phyloP scores from a whole-genome alignment of 108 stramenopile species.

The Hondaea fermentalgiana region DNA sequence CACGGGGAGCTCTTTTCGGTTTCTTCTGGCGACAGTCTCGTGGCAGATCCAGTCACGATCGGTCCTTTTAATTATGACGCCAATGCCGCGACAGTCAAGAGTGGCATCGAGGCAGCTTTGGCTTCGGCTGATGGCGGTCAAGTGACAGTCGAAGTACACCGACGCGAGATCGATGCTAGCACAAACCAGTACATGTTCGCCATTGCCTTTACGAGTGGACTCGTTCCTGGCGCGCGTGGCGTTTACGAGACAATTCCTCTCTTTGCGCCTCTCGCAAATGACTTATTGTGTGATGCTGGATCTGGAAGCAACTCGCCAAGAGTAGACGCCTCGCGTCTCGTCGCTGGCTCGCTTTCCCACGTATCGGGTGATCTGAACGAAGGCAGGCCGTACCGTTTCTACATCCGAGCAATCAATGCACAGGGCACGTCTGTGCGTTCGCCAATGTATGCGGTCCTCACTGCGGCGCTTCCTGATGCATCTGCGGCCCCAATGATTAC shows the following conservation, averaged over 20 bases:
- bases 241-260: background rate
- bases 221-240: background rate
- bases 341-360: conserved; percentile 17
- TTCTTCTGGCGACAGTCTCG: background rate
- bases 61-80: background rate
- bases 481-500: conserved; percentile 34
- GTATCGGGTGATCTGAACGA: conserved; percentile 33
- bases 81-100: background rate
- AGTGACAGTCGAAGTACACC: background rate
- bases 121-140: background rate
- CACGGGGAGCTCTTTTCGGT: background rate
- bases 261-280: background rate
- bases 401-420: conserved; percentile 60
- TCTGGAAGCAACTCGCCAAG: background rate
- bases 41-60: background rate
- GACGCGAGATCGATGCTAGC: background rate
- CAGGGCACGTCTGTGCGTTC: conserved; percentile 53
- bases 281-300: background rate
- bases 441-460: conserved; percentile 55
- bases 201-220: background rate
- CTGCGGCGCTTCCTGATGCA: conserved; percentile 34
- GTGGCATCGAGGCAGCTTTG: background rate
- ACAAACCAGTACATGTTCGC: background rate
- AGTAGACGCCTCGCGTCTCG: background rate
- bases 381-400: conserved; percentile 64